Evolutionary conservation across 768 basidiomycete species (phyloP), one percentile per base, ranked within the genome.

Genomic region (Epithele typhae): DNA sequence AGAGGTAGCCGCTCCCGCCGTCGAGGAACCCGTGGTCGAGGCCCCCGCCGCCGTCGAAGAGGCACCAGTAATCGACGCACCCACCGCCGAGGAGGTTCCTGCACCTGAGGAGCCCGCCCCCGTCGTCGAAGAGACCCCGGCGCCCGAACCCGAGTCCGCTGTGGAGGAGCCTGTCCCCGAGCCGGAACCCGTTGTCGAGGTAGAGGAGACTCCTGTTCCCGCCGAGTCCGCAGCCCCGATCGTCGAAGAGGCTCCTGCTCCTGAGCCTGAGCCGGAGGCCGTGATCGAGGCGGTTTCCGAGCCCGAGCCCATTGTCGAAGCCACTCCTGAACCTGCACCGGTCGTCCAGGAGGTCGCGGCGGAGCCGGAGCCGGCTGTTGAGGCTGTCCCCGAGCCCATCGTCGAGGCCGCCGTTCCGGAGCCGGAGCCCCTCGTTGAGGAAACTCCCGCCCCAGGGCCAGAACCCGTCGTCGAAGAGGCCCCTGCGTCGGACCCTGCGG

Each of bases 361-460:
- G 19, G 38, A 38, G 22, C 19, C 37, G 9, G 46, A 50, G 11
- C 46, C 45, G 24, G 41, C 25, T 25, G 33, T 37, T 4, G 43
- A 45, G 24, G 44, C 40, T 25, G 3, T 30, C 22, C 25, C 45
- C 10, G 35, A 56, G 24, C 33, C 50, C 24, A 48, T 33, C 36
- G 50, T 41, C 25, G 50, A 54, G 7, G 48, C 40, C 19, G 35
- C 10, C 24, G 32, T 24, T 1, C 46, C 48, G 21, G 60, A 56
- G 25, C 40, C 52, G 2, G 52, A 38, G 33, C 36, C 43, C 27
- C 50, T 49, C 19, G 57, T 54, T 22, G 55, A 52, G n/a, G 59
- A 40, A 5, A 18, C 17, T 12, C 19, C 40, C 1, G 40, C 22
- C 17, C 32, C 32, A 10, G 33, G 19, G 19, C 18, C 30, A 3